Evolutionary conservation across 345 rosid species (phyloP), one percentile per base, ranked within the genome.

Genomic region (Salix exigua): DNA sequence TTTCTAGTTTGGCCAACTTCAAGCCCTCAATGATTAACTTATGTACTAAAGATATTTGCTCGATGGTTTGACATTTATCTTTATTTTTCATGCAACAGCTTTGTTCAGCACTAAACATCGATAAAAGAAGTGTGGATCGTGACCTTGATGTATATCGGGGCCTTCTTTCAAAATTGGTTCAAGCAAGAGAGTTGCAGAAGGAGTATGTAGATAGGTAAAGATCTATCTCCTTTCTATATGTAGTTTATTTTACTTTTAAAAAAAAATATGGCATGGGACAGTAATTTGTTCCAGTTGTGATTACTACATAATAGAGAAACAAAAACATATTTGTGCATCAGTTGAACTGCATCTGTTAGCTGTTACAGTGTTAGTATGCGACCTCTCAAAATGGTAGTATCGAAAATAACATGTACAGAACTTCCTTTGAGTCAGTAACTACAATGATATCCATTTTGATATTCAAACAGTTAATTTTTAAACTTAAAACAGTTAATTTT

Each of bases 131-230:
- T 75, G 97, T 93, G 77, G 99, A 96, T 58, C 89, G 99, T 37
- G 98, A 96, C 85, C 96, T 96, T 12, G 99, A 93, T 81, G 98
- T 96, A 66, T 96, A 96, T 78, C 97, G 98, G 72, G 92, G 92
- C 86, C 85, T 96, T 76, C 94, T 96, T 30, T 88, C 96, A 55
- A 96, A 96, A 82, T 87, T 96, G 88, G 98, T 96, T 83, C 99
- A 96, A 84, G 97, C 99, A 21, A 96, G 93, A 82, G 99, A 96
- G 83, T 81, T 96, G 80, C 92, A 93, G 14, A 96, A 83, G 90
- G 99, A 96, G 85, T 96, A 92, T 82, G 86, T 96, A 48, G 95
- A 85, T 30, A 93, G 99, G 99, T 96, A 88, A 77, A 70, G 4
- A 48, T 21, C 35, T 18, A 67, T 1, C 33, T 76, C 63, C 11